These are phyloP conservation scores for Tolypocladium inflatum DNA, from an alignment of 2,329 filamentous ascomycete species.

Conservation along the genomic window DNA sequence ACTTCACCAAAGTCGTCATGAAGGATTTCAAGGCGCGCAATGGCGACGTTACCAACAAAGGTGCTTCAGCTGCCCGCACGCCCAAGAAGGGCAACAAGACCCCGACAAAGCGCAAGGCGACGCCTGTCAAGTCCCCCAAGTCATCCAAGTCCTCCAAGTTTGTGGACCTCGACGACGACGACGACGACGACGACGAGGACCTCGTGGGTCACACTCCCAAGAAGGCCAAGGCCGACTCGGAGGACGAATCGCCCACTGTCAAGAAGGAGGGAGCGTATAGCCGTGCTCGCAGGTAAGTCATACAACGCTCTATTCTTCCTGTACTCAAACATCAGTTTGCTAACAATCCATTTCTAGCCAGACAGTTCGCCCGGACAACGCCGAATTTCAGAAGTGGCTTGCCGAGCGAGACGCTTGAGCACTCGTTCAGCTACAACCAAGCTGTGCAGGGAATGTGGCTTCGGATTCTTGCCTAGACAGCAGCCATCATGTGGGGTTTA, in stretches of 20 bases:
- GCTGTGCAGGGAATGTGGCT: background rate
- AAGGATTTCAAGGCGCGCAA: slow-evolving; percentile 22
- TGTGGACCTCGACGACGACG: slow-evolving; percentile 7
- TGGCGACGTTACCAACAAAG: slow-evolving; percentile 4
- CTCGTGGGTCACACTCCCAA: slow-evolving; percentile 11
- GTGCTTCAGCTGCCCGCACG: slow-evolving; percentile 3
- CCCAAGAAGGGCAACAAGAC: slow-evolving; percentile 8
- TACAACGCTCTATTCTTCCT: no score
- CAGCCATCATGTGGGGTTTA: background rate
- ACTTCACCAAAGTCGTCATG: slow-evolving; percentile 27
- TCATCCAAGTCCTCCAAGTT: background rate
- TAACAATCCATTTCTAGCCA: background rate
- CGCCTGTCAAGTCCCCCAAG: background rate
- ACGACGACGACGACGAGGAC: slow-evolving; percentile 5
- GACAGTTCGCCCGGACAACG: background rate
- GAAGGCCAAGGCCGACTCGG: slow-evolving; percentile 18
- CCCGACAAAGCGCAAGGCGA: slow-evolving; percentile 7
- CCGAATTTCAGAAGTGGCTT: background rate
- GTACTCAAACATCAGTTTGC: background rate
- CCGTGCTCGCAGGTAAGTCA: slow-evolving; percentile 9
- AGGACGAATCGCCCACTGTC: slow-evolving; percentile 4
- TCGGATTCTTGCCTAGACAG: background rate
- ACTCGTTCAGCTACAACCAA: background rate
- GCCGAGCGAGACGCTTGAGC: background rate
- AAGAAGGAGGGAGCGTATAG: slow-evolving; percentile 8